Evolutionary conservation across 176 grass and related monocot genomes (phyloP), one percentile per base, ranked within the genome.

Genomic region (Pontederia paniculata): DNA sequence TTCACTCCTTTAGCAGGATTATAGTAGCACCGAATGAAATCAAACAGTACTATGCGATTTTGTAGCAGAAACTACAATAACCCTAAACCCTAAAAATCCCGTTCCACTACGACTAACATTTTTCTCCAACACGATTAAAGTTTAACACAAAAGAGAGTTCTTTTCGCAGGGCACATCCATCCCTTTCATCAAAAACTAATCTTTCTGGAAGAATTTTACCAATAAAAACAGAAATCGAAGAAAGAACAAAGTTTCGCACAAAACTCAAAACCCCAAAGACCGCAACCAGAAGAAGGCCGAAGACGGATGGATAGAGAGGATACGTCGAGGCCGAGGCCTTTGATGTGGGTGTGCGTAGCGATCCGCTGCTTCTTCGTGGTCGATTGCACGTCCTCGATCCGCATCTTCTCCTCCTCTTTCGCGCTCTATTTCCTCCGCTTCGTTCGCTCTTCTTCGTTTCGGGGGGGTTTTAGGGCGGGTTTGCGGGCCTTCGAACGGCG

Each of bases 271-370:
- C 13, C 42, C 10, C 31, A 73, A 58, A 60, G 81, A 75, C 74
- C 73, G 70, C 62, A 88, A 73, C 21, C 47, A 45, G 60, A 71
- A 76, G 18, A 55, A 37, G 13, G 44, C 21, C 15, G 18, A n/a
- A 43, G 21, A 43, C 28, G 54, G 50, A 66, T 19, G 59, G 48
- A 72, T 60, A 21, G 23, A 31, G 53, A 14, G 6, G 15, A 41
- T 89, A 89, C 89, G 68, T 95, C 90, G 58, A 95, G 89, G 42
- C 89, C 89, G 67, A 95, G 90, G 76, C 85, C 85, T 70, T 95
- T 95, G 63, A 95, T 95, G 72, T 89, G 82, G 42, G 90, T 95
- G 41, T 98, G 83, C 18, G 83, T 91, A 57, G 93, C 86, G 69
- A 98, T 75, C 54, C 86, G 80, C 63, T 91, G 86, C 75, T 88